Evolutionary conservation across 108 stramenopile genomes (phyloP).

Genomic region (Parietichytrium sp.): DNA sequence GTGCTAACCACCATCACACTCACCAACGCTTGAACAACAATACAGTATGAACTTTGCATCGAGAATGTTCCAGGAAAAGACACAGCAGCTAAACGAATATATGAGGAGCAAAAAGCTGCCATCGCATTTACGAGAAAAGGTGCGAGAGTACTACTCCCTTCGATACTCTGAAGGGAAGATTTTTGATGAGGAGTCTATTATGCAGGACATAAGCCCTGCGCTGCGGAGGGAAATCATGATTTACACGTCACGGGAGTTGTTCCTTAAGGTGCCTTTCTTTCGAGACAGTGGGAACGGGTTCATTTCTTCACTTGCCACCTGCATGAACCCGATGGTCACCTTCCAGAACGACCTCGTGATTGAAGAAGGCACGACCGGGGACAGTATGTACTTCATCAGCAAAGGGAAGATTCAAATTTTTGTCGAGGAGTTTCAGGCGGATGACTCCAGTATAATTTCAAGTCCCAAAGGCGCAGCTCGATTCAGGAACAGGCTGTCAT

Average conservation of each 20-base stretch:
- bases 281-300: constrained; percentile 51
- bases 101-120: constrained; percentile 69
- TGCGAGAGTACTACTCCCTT: constrained; percentile 66
- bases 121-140: constrained; percentile 60
- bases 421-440: neutral
- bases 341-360: constrained; percentile 64
- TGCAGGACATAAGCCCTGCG: constrained; percentile 59
- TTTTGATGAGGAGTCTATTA: constrained; percentile 61
- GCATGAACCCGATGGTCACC: constrained; percentile 59
- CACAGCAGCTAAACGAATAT: constrained; percentile 63
- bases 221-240: constrained; percentile 63
- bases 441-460: neutral
- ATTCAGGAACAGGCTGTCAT: neutral
- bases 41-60: constrained; percentile 66
- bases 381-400: constrained; percentile 65
- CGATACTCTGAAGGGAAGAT: constrained; percentile 66
- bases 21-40: no score
- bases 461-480: neutral
- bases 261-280: constrained; percentile 63
- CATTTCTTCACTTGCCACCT: constrained; percentile 55
- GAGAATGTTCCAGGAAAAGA: constrained; percentile 63
- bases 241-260: constrained; percentile 61
- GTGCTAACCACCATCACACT: no score
- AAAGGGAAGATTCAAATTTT: constrained; percentile 47
- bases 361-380: constrained; percentile 61